These are phyloP conservation scores for Zopfochytrium polystomum DNA, from an alignment of 371 early-diverging fungal species.

Conservation along the genomic window DNA sequence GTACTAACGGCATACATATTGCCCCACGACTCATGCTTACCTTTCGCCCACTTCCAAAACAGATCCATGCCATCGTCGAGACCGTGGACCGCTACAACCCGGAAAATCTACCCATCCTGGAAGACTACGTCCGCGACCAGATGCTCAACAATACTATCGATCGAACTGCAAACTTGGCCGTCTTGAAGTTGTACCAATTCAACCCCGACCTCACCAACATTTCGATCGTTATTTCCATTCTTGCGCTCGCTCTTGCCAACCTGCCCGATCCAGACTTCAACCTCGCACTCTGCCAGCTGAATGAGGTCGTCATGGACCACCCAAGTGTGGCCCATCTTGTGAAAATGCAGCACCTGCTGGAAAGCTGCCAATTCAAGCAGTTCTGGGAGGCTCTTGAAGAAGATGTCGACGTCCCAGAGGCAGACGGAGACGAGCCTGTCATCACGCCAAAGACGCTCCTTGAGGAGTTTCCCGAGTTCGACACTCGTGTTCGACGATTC, in stretches of 20 bases:
- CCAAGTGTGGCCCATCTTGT: conserved; percentile 59
- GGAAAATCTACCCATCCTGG: conserved; percentile 74
- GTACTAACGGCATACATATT: too few relatives aligned
- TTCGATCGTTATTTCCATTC: conserved; percentile 66
- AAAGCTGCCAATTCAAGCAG: conserved; percentile 69
- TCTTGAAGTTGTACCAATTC: conserved; percentile 92
- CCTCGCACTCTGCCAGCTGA: conserved; percentile 79
- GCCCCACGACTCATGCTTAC: too few relatives aligned
- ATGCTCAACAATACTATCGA: conserved; percentile 76
- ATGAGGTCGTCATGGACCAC: conserved; percentile 60
- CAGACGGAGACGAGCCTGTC: conserved; percentile 16
- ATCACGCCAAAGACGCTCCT: conserved; percentile 59
- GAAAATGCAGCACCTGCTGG: conserved; percentile 73
- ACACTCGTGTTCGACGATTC: conserved; percentile 67
- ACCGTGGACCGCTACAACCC: conserved; percentile 72
- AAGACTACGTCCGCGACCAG: conserved; percentile 77
- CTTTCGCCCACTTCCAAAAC: too few relatives aligned
- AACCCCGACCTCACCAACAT: conserved; percentile 74
- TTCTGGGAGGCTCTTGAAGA: conserved; percentile 71
- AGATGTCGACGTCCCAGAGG: conserved; percentile 12
- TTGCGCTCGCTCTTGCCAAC: conserved; percentile 78
- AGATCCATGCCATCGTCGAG: conserved; percentile 45
- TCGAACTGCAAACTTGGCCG: conserved; percentile 83
- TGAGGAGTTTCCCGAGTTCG: conserved; percentile 56
- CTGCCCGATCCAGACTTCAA: conserved; percentile 86